A percentile compares a stretch with the other conserved stretches of the same genome.
Conservation (phyloP, 1,284 basidiomycete genomes). For the Boletus sp. region DNA sequence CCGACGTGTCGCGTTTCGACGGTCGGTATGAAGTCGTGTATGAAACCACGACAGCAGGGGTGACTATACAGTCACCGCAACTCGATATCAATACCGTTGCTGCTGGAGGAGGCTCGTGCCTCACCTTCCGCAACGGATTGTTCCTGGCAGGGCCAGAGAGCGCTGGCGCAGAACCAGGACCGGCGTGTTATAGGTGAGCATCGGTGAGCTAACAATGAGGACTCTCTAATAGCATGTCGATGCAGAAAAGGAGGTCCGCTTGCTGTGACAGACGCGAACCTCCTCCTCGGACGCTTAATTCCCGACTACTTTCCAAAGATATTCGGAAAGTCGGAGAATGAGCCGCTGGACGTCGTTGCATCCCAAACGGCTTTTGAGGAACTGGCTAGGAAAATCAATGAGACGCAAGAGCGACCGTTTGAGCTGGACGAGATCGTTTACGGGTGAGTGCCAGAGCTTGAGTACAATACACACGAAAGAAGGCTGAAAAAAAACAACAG, state of each 20-base stretch:
- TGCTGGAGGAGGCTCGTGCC: constrained; percentile 66
- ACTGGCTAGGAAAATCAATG: constrained; percentile 35
- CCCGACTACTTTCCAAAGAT: constrained; percentile 71
- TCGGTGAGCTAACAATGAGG: background rate
- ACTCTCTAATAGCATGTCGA: background rate
- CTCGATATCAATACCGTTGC: constrained; percentile 76
- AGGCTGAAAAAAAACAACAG: constrained; percentile 35
- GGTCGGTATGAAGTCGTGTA: constrained; percentile 75
- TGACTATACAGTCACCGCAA: constrained; percentile 75
- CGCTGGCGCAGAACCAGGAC: constrained; percentile 72
- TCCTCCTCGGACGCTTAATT: constrained; percentile 69
- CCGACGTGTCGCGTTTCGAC: constrained; percentile 76
- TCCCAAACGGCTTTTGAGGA: constrained; percentile 36
- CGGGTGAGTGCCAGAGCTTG: constrained; percentile 46
- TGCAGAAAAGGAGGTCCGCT: constrained; percentile 66
- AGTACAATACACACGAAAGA: background rate
- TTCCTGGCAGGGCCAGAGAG: constrained; percentile 68
- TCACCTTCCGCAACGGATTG: constrained; percentile 45
- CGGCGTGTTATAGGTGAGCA: constrained; percentile 59
- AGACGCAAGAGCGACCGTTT: constrained; percentile 51
- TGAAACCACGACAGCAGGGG: constrained; percentile 79
- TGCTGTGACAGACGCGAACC: constrained; percentile 74
- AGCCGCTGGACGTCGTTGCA: constrained; percentile 60
- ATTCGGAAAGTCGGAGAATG: constrained; percentile 74
- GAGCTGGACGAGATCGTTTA: constrained; percentile 85